Percentiles rank a stretch among this genome's conserved stretches.
Evolutionary conservation across 371 early-diverging fungal genomes (phyloP).

Genomic region (Haplosporangium sp.): DNA sequence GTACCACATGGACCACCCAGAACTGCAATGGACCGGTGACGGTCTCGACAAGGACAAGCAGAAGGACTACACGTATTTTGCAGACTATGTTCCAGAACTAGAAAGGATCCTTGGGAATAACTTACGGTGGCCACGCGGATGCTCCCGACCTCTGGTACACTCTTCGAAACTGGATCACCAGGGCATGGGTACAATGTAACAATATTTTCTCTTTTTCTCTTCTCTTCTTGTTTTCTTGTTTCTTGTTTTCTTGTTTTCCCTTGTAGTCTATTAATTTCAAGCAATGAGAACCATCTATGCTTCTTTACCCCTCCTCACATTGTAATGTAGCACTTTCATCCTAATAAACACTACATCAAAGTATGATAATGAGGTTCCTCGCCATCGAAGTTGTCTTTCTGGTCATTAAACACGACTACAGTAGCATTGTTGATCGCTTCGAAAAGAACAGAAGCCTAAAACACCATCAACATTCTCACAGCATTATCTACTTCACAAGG

Average conservation of each 20-base stretch:
- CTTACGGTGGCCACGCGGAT: conserved; percentile 70
- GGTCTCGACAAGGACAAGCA: conserved; percentile 62
- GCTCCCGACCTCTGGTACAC: conserved; percentile 51
- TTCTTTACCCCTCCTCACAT: background rate
- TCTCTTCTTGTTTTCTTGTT: background rate
- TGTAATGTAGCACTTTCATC: background rate
- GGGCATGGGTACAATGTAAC: conserved; percentile 44
- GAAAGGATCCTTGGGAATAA: conserved; percentile 60
- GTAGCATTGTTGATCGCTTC: background rate
- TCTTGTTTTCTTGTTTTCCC: background rate
- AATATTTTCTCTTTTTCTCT: conserved; percentile 1
- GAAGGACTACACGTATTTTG: conserved; percentile 67
- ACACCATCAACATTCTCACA: too few species aligned
- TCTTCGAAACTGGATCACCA: conserved; percentile 31
- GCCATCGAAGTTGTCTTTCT: background rate
- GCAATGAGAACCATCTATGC: background rate
- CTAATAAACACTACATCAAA: background rate
- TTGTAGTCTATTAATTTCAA: background rate
- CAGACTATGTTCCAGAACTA: conserved; percentile 64
- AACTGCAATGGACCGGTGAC: conserved; percentile 67
- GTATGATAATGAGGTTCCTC: too few species aligned
- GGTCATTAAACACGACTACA: background rate
- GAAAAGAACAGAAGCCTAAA: background rate
- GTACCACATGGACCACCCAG: conserved; percentile 69
- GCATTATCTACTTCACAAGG: conserved; percentile 16